Conservation (phyloP, 2,329 filamentous ascomycete genomes). For the Mycosphaerella sp. region DNA sequence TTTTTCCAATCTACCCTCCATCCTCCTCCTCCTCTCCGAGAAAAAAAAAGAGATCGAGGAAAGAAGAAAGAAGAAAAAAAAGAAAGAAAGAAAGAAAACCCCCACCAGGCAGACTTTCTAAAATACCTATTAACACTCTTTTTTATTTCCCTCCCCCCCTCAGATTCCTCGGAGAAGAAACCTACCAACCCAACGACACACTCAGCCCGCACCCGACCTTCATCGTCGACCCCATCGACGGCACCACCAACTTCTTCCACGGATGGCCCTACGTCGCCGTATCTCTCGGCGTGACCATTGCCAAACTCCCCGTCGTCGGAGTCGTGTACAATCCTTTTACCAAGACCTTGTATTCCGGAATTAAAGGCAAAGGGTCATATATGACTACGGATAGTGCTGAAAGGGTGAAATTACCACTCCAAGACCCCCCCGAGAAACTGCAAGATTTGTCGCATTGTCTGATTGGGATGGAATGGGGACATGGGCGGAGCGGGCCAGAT, state of each 20-base stretch:
- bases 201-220: constrained; percentile 67
- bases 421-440: constrained; percentile 47
- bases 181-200: constrained; percentile 59
- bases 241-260: constrained; percentile 76
- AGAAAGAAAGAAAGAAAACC: no score
- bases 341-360: constrained; percentile 61
- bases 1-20: no score
- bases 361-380: constrained; percentile 62
- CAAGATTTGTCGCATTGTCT: constrained; percentile 56
- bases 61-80: no score
- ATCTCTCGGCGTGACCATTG: constrained; percentile 65
- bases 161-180: constrained; percentile 70
- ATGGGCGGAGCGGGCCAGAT: constrained; percentile 59
- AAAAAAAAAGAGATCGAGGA: no score
- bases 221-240: constrained; percentile 76
- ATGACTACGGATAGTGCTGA: no score
- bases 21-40: no score
- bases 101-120: no score
- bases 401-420: constrained; percentile 45
- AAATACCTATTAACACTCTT: no score
- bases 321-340: constrained; percentile 77
- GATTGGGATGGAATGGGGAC: constrained; percentile 69
- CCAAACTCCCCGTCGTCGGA: constrained; percentile 58
- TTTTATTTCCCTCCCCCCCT: no score
- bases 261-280: constrained; percentile 68